Base-by-base conservation (phyloP, 2,329 filamentous ascomycete species). In the Pyricularia pennisetigena region DNA sequence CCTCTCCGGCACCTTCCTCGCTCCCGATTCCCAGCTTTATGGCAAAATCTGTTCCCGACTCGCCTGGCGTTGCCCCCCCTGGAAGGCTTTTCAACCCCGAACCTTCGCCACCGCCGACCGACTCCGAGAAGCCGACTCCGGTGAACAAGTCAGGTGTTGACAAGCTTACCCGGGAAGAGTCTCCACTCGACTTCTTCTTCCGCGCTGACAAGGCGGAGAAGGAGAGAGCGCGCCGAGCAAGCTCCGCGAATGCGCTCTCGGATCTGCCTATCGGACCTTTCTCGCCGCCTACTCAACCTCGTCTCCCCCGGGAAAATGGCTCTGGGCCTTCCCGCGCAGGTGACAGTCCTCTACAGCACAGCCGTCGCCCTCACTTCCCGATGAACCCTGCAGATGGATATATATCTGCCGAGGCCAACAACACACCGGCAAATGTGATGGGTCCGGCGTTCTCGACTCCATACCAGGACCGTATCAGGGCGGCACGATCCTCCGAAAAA, bases 111-210 rank as follows among this genome's bases (percentile, higher is more conserved):
- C 84, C 85, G 28, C 82, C 81, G 14, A 85, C 80, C 32, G 82
- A 85, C 75, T 78, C 81, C 71, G 79, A 84, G 74, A 83, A 84
- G 59, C 79, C 80, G 2, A 82, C 82, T 6, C 78, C 82, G 32
- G 73, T 79, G 74, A 72, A 82, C 73, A 73, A 77, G 75, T 71
- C 78, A 73, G 69, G 77, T 74, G 72, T 74, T 69, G 72, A 73
- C 68, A 69, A 72, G 67, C 68, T 76, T 67, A 71, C 74, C 71
- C 76, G 82, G 68, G 80, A 88, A 69, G 86, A 92, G 70, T 96
- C 93, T 12, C 93, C 94, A 0, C 82, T 98, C 4, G 94, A 98
- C 74, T 85, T 97, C 71, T 90, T 98, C 75, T 98, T 98, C 82
- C 90, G 90, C 70, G 93, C 93, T 41, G 91, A 97, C 73, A 87